Percentiles rank a stretch among this genome's conserved stretches.
phyloP scores from a whole-genome alignment of 768 basidiomycete species.

The Cystofilobasidium capitatum region DNA sequence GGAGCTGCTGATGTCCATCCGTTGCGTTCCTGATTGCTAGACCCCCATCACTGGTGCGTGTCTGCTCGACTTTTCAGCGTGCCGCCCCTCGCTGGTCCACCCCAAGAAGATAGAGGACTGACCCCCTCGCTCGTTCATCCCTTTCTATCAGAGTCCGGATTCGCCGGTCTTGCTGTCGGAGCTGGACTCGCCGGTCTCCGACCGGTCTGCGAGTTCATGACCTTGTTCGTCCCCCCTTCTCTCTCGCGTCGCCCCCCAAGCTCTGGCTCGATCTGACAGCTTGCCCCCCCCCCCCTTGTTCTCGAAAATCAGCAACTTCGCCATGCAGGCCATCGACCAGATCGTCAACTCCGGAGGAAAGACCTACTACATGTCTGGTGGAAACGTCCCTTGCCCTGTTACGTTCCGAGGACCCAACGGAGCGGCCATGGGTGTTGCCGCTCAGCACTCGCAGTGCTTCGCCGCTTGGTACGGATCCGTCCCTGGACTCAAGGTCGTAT shows the following conservation, averaged over 20 bases:
- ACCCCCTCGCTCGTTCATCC: conserved; percentile 26
- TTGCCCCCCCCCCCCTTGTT: not conserved
- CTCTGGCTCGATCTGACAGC: conserved; percentile 1
- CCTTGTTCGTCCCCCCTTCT: conserved; percentile 21
- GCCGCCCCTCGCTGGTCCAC: no score
- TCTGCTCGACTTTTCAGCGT: no score
- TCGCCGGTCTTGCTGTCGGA: conserved; percentile 91
- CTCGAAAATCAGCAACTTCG: not conserved
- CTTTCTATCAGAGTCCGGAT: conserved; percentile 82
- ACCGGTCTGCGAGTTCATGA: conserved; percentile 57
- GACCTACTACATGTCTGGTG: conserved; percentile 99
- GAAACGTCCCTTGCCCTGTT: conserved; percentile 94
- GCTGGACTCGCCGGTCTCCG: conserved; percentile 87
- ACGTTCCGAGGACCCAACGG: conserved; percentile 99
- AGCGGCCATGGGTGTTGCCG: conserved; percentile 89
- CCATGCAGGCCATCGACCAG: conserved; percentile 76
- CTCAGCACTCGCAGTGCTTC: conserved; percentile 97
- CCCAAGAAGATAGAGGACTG: no score
- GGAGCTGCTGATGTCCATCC: no score
- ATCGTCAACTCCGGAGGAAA: conserved; percentile 99
- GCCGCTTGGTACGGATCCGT: conserved; percentile 70
- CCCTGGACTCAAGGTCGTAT: conserved; percentile 94
- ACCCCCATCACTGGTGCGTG: conserved; percentile 27
- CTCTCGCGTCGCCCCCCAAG: not conserved
- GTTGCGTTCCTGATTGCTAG: conserved; percentile 5